Base-by-base conservation (phyloP, 805 yeast genomes). In the Candida schatavii region DNA sequence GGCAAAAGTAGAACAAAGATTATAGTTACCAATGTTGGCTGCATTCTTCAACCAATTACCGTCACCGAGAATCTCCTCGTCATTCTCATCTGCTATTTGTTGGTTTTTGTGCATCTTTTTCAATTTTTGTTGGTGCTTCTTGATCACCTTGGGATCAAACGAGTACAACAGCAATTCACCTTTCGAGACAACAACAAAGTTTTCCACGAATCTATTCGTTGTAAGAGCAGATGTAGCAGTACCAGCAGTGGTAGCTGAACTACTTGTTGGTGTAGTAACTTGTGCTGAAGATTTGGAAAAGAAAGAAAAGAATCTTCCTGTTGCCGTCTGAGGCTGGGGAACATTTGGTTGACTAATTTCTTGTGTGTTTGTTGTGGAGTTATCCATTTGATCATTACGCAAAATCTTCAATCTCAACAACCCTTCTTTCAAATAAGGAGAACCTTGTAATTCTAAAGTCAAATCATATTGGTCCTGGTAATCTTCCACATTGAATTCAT, bases 371-470 rank as follows among this genome's bases (percentile, higher is more conserved):
- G 39, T 41, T 18, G 44, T 37, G 15, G 46, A 37, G 38, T 51
- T 51, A 49, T 69, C 74, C 19, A 60, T 60, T 50, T 57, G 59
- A 49, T 66, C 73, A 52, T 68, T 61, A 46, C 67, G 60, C 41
- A 58, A 48, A 21, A 67, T 59, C 44, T 59, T 62, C 51, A 68
- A 59, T 47, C 75, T 69, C 49, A 81, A 66, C 28, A 85, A 53
- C 1, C 93, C 91, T 61, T 85, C 91, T 55, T 85, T 82, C 43
- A 81, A 72, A 79, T 87, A 85, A 1, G 93, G 91, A 0, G 90
- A 80, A 1, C 91, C 91, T 40, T 74, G 73, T 35, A 80, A 66
- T 52, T 82, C 89, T 43, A 83, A 65, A 29, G 76, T 77, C 48
- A 77, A 70, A 57, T 83, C 88, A 44, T 71, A 74, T 25, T 72